phyloP scores from a whole-genome alignment of 345 rosid genomes.

The Syzygium aqueum region DNA sequence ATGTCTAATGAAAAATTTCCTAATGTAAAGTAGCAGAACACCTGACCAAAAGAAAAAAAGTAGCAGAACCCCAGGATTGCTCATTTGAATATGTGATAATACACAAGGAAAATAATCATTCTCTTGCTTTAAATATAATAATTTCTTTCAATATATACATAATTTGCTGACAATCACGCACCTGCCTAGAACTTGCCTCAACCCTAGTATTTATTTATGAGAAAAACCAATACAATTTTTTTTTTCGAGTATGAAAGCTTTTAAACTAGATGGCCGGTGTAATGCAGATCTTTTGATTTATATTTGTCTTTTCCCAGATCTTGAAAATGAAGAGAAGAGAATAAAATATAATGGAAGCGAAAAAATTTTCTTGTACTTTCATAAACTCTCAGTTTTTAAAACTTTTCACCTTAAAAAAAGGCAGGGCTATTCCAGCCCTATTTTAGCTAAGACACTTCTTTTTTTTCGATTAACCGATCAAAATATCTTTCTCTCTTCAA shows the following conservation, averaged over 20 bases:
- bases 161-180: background rate
- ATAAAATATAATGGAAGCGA: background rate
- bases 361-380: background rate
- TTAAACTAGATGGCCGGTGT: background rate
- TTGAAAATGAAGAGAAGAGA: background rate
- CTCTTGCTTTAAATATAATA: background rate
- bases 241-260: background rate
- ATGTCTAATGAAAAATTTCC: background rate
- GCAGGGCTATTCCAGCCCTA: background rate
- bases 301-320: background rate
- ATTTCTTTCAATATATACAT: background rate
- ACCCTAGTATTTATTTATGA: background rate
- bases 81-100: background rate
- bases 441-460: background rate
- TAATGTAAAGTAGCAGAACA: background rate
- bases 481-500: background rate
- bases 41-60: background rate
- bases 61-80: background rate
- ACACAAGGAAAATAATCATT: background rate
- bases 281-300: background rate
- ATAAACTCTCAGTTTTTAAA: background rate
- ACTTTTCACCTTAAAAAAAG: background rate
- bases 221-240: background rate
- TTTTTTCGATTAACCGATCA: background rate
- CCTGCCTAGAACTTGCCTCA: background rate